These are phyloP conservation scores for Gracilaria caudata DNA, from an alignment of 23 red algal species.

Conservation along the genomic window DNA sequence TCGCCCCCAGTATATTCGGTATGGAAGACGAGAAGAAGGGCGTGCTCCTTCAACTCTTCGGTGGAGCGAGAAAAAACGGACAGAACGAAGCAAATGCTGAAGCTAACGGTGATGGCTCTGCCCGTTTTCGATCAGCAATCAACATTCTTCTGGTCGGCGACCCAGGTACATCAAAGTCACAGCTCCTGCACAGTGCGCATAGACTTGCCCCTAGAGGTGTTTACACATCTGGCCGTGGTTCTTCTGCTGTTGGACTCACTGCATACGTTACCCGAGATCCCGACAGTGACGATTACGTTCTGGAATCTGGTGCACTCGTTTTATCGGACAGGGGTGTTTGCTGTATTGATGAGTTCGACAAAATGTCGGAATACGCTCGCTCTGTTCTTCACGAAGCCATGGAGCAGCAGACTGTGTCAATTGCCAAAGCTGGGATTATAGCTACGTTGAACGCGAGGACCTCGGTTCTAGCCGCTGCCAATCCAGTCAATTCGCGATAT, in stretches of 20 bases:
- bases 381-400: conserved; percentile 98
- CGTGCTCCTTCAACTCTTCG: conserved; percentile 96
- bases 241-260: conserved; percentile 97
- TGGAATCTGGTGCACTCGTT: conserved; percentile 95
- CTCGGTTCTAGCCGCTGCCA: conserved; percentile 94
- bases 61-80: conserved; percentile 73
- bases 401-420: conserved; percentile 99
- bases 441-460: conserved; percentile 96
- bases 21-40: conserved; percentile 96
- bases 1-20: conserved; percentile 96
- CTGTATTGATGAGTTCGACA: conserved; percentile 99
- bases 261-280: conserved; percentile 95
- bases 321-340: conserved; percentile 96
- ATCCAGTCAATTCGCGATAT: conserved; percentile 93
- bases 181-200: conserved; percentile 89
- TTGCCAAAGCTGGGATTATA: conserved; percentile 99
- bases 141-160: conserved; percentile 97
- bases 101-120: conserved; percentile 60
- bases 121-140: conserved; percentile 88
- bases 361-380: conserved; percentile 97
- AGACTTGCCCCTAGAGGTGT: conserved; percentile 95
- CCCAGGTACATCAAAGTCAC: conserved; percentile 92
- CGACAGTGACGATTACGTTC: conserved; percentile 89
- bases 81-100: conserved; percentile 56
- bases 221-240: conserved; percentile 98